A percentile compares a stretch with the other conserved stretches of the same genome.
Conservation (phyloP, 768 basidiomycete genomes). For the Leccinum rimulosum region DNA sequence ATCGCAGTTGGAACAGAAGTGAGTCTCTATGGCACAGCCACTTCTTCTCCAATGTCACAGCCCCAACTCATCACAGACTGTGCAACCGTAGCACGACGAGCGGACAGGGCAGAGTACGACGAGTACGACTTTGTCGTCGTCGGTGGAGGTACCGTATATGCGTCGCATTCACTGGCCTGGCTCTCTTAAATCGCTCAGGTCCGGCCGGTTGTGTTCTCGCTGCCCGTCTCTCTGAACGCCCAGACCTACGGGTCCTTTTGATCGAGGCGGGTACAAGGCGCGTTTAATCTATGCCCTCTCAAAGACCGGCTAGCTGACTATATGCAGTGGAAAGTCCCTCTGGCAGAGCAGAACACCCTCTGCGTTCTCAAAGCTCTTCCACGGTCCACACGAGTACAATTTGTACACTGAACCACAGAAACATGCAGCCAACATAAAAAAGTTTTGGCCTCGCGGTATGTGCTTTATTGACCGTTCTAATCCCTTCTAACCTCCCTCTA, state of each 20-base stretch:
- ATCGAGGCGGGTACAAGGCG: conserved; percentile 49
- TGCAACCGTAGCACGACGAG: conserved; percentile 3
- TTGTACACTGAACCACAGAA: conserved; percentile 57
- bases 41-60: background rate
- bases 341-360: conserved; percentile 43
- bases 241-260: conserved; percentile 37
- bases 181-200: conserved; percentile 24
- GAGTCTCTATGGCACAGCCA: conserved; percentile 19
- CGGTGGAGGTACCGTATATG: conserved; percentile 45
- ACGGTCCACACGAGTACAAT: conserved; percentile 47
- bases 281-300: background rate
- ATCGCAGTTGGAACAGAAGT: conserved; percentile 7
- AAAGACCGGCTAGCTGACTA: background rate
- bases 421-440: conserved; percentile 43
- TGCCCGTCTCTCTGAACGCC: conserved; percentile 40
- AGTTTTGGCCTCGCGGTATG: conserved; percentile 67
- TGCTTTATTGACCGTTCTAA: conserved; percentile 3
- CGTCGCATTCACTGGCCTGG: background rate
- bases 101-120: conserved; percentile 10
- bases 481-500: conserved; percentile 15
- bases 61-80: background rate
- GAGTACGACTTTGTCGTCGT: conserved; percentile 53
- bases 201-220: conserved; percentile 47
- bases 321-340: conserved; percentile 42
- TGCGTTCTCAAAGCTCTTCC: conserved; percentile 42